Percentiles rank a stretch among this genome's conserved stretches.
phyloP scores from a whole-genome alignment of 2,329 filamentous ascomycete species.

The Talaromyces verruculosus region DNA sequence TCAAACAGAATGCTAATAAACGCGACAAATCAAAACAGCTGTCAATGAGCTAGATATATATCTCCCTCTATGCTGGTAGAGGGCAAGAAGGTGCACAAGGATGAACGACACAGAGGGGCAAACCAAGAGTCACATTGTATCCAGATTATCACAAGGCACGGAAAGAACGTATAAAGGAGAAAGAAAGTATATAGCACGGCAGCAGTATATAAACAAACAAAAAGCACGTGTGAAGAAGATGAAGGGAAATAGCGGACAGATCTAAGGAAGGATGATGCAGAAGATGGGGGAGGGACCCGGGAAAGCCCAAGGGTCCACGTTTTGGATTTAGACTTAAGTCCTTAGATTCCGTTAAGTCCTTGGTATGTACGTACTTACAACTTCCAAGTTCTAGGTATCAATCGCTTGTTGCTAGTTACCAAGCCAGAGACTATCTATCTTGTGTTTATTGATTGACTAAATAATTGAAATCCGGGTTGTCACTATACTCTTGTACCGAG shows the following conservation, averaged over 20 bases:
- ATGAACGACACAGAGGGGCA: constrained; percentile 14
- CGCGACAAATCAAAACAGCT: neutral
- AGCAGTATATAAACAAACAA: neutral
- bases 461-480: neutral
- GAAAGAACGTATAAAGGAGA: neutral
- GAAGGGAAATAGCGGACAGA: constrained; percentile 3
- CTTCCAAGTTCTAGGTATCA: neutral
- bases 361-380: neutral
- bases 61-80: constrained; percentile 8
- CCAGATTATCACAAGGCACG: neutral
- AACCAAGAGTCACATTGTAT: constrained; percentile 22
- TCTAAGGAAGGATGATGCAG: neutral
- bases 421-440: neutral
- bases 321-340: neutral
- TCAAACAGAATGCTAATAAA: neutral
- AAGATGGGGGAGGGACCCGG: constrained; percentile 11
- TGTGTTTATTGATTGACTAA: neutral
- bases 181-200: neutral
- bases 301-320: constrained; percentile 6
- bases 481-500: neutral
- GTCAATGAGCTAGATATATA: neutral
- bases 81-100: constrained; percentile 16
- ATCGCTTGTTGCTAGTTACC: neutral
- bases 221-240: neutral
- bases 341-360: neutral